These are phyloP conservation scores for Pichia exigua DNA, from an alignment of 805 yeast genomes.

Conservation along the genomic window DNA sequence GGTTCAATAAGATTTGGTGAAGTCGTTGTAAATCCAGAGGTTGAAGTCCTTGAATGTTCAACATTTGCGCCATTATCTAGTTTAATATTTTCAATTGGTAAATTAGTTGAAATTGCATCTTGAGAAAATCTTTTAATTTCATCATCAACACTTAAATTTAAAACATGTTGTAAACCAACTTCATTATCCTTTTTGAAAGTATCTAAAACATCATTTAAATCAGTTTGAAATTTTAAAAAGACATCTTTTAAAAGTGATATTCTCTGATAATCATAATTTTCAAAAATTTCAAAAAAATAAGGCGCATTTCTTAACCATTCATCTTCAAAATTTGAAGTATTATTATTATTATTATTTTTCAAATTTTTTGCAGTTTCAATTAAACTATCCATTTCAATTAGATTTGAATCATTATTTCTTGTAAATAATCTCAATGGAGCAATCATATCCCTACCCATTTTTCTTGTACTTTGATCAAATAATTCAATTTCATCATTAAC, in stretches of 20 bases:
- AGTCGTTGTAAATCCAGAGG: conserved; percentile 6
- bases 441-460: conserved; percentile 48
- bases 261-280: conserved; percentile 59
- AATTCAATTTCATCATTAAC: conserved; percentile 37
- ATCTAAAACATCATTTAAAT: conserved; percentile 45
- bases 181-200: conserved; percentile 46
- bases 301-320: conserved; percentile 80
- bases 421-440: conserved; percentile 46
- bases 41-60: conserved; percentile 17
- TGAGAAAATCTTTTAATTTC: conserved; percentile 53
- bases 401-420: conserved; percentile 41
- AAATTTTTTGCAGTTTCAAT: conserved; percentile 20
- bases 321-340: conserved; percentile 37
- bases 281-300: conserved; percentile 64
- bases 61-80: conserved; percentile 6
- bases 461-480: conserved; percentile 39
- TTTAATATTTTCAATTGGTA: conserved; percentile 23
- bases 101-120: conserved; percentile 22
- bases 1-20: conserved; percentile 10
- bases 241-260: conserved; percentile 55
- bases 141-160: conserved; percentile 53
- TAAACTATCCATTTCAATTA: conserved; percentile 34
- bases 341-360: conserved; percentile 11
- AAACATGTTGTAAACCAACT: conserved; percentile 52
- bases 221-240: conserved; percentile 57